phyloP scores from a whole-genome alignment of 169 alveolate genomes.

The Ophryocystis elektroscirrha region DNA sequence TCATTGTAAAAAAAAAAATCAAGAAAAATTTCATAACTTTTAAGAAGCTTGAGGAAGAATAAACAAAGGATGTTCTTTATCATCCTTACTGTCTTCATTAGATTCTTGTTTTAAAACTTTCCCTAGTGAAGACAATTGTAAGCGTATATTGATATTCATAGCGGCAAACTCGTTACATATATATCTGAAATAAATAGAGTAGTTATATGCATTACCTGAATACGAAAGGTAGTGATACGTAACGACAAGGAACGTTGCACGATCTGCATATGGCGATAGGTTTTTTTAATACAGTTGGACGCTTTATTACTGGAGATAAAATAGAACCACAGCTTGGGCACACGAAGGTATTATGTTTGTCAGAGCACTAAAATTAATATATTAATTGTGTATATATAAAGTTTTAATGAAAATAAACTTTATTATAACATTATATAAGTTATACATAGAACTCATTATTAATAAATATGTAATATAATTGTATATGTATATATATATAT shows the following conservation, averaged over 20 bases:
- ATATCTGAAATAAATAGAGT: too few relatives aligned
- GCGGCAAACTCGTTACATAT: constrained; percentile 18
- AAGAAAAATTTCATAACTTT: too few relatives aligned
- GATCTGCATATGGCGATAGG: constrained; percentile 19
- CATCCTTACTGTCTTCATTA: too few relatives aligned
- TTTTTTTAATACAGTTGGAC: constrained; percentile 14
- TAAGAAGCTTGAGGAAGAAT: too few relatives aligned
- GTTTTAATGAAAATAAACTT: background rate
- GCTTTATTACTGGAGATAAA: constrained; percentile 24
- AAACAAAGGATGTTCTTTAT: too few relatives aligned
- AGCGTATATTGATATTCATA: constrained; percentile 17
- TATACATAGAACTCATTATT: background rate
- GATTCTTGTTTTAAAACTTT: too few relatives aligned
- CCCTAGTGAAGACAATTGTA: too few relatives aligned
- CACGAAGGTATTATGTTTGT: constrained; percentile 83
- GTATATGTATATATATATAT: too few relatives aligned
- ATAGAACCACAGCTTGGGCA: constrained; percentile 93
- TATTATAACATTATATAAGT: background rate
- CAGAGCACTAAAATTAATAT: constrained; percentile 59
- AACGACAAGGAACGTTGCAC: constrained; percentile 22
- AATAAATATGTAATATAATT: too few relatives aligned
- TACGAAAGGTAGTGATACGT: constrained; percentile 19
- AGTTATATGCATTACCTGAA: too few relatives aligned
- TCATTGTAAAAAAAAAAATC: too few relatives aligned
- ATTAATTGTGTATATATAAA: background rate